Conservation (phyloP, 352 stramenopile species). For the Pythium vanterpoolii region DNA sequence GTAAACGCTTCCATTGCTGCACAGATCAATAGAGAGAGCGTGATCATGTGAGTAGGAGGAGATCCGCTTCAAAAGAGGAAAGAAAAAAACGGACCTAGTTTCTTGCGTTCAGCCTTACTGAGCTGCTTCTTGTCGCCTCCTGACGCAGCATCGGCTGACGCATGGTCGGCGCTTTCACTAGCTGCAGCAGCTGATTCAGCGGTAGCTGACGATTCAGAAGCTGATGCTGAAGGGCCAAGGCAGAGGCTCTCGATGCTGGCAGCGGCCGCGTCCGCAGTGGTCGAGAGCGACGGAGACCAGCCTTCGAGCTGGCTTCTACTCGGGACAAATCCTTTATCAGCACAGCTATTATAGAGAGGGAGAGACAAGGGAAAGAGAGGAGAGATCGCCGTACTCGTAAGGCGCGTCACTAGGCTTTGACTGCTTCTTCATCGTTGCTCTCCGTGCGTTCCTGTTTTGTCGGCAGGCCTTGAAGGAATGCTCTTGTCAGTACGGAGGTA, state of each 20-base stretch:
- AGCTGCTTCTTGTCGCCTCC: slow-evolving; percentile 37
- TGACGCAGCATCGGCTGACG: neutral
- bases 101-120: slow-evolving; percentile 68
- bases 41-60: neutral
- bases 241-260: slow-evolving; percentile 50
- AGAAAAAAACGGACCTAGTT: slow-evolving; percentile 29
- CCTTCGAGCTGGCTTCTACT: slow-evolving; percentile 54
- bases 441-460: no score
- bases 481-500: neutral
- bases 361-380: neutral
- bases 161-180: neutral
- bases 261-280: neutral
- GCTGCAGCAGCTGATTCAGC: neutral
- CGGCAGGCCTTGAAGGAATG: no score
- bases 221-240: slow-evolving; percentile 29
- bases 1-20: slow-evolving; percentile 63
- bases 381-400: slow-evolving; percentile 12
- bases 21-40: neutral
- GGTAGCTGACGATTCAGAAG: neutral
- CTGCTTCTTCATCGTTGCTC: neutral
- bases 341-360: neutral
- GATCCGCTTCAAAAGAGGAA: neutral
- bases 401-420: neutral
- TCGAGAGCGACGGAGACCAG: slow-evolving; percentile 51
- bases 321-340: neutral